Percentiles rank a stretch among this genome's conserved stretches.
Conservation (phyloP, 306 rosid genomes). For the Citrullus amarus region DNA sequence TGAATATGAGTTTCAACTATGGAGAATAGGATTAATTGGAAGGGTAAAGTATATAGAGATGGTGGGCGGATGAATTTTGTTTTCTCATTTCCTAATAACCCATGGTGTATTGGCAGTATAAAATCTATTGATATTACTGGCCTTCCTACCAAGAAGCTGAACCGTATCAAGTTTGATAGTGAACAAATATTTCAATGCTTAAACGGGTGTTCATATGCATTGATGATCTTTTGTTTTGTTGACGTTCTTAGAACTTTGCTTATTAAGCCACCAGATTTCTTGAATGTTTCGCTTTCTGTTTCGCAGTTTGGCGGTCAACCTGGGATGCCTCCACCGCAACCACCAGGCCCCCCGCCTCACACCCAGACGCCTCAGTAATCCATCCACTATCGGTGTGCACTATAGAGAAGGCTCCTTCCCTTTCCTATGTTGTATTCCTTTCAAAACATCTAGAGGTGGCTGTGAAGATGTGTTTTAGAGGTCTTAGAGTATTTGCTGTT, state of each 20-base stretch:
- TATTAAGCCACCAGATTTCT: not conserved
- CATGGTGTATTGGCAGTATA: not conserved
- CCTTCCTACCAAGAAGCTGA: not conserved
- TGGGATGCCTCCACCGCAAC: conserved; percentile 60
- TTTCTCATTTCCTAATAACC: not conserved
- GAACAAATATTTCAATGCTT: not conserved
- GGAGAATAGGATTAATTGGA: not conserved
- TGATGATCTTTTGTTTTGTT: not conserved
- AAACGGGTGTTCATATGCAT: not conserved
- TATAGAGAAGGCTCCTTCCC: not conserved
- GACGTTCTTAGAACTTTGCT: not conserved
- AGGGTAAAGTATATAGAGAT: not conserved
- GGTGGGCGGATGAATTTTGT: not conserved
- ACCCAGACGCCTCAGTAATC: conserved; percentile 48
- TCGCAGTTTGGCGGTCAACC: conserved; percentile 68
- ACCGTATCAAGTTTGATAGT: not conserved
- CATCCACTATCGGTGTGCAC: not conserved
- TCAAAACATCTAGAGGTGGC: not conserved
- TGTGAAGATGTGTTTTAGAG: not conserved
- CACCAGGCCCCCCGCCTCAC: conserved; percentile 24
- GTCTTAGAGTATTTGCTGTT: not conserved
- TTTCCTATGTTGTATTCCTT: not conserved
- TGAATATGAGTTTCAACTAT: not conserved
- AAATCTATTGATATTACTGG: not conserved
- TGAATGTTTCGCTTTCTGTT: conserved; percentile 1